Conservation (phyloP, 148 eudicot species). For the Rhododendron henanense region DNA sequence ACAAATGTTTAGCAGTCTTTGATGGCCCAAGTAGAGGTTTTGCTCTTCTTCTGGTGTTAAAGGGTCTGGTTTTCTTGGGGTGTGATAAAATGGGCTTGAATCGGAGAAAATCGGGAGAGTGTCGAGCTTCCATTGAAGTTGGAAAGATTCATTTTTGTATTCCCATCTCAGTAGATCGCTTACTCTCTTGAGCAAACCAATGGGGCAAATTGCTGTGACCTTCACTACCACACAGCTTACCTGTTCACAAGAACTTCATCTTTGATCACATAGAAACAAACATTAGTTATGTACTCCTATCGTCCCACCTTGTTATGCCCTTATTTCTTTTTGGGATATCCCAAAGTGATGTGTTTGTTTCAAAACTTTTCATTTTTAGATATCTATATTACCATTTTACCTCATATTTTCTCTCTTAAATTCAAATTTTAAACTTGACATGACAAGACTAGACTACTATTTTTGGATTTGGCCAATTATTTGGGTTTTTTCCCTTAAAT, state of each 20-base stretch:
- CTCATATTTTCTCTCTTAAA: no score
- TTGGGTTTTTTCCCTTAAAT: no score
- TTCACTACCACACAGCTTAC: constrained; percentile 78
- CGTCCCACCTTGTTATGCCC: no score
- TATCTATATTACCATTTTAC: no score
- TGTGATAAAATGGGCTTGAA: constrained; percentile 79
- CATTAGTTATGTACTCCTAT: no score
- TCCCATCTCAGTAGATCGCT: constrained; percentile 86
- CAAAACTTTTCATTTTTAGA: no score
- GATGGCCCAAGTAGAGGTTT: constrained; percentile 51
- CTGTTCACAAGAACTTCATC: constrained; percentile 40
- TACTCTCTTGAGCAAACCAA: constrained; percentile 41
- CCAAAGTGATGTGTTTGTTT: no score
- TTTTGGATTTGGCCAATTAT: no score
- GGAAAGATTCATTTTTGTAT: constrained; percentile 41
- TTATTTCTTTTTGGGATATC: no score
- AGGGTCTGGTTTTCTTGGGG: constrained; percentile 52
- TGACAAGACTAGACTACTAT: no score
- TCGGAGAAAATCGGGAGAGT: constrained; percentile 61
- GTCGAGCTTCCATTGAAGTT: constrained; percentile 79
- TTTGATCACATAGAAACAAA: background rate
- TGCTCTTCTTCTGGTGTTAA: constrained; percentile 58
- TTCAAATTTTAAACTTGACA: no score
- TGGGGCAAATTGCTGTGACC: constrained; percentile 75
- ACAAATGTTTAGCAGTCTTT: constrained; percentile 46